Conservation (phyloP, 1,284 basidiomycete species). For the Lignosus rhinocerotis region DNA sequence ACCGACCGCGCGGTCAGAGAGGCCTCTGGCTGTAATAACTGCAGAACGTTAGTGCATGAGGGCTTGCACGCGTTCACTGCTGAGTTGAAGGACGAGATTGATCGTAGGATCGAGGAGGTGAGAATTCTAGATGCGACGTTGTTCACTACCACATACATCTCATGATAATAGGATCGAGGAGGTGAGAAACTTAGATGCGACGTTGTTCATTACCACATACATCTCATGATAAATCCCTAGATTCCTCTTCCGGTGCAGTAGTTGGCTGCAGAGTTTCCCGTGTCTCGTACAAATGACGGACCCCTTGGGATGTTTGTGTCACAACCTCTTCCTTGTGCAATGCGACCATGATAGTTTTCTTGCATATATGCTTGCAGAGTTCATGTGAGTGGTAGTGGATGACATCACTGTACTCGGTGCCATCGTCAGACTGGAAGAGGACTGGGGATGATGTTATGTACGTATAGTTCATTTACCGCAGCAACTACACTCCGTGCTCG, state of each 20-base stretch:
- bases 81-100: neutral
- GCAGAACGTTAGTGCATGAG: neutral
- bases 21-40: neutral
- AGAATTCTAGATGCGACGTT: neutral
- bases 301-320: neutral
- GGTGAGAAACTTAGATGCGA: neutral
- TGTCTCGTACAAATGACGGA: neutral
- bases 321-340: neutral
- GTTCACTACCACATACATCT: neutral
- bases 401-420: too few species aligned
- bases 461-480: neutral
- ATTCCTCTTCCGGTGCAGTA: neutral
- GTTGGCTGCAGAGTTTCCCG: too few species aligned
- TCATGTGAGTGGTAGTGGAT: too few species aligned
- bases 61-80: neutral
- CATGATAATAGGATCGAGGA: neutral
- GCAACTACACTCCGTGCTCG: neutral
- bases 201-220: neutral
- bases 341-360: too few species aligned
- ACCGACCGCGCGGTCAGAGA: neutral
- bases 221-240: neutral
- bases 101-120: neutral
- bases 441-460: neutral
- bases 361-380: too few species aligned
- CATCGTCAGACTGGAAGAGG: too few species aligned